Evolutionary conservation across 352 stramenopile genomes (phyloP).

Genomic region (Peronospora destructor): DNA sequence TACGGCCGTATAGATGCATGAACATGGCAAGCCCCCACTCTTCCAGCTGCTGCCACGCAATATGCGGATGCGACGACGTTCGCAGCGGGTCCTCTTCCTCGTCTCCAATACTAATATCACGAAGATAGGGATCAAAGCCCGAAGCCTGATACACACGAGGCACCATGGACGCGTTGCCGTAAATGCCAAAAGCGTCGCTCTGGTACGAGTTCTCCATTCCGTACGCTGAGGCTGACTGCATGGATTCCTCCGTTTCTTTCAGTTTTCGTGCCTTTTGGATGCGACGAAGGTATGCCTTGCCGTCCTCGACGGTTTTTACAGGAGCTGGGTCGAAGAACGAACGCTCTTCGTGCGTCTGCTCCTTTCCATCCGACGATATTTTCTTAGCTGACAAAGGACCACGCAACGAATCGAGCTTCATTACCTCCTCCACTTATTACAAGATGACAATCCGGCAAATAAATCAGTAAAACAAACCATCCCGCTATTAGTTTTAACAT

Average conservation of each 20-base stretch:
- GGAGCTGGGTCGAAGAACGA: constrained; percentile 70
- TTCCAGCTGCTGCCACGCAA: constrained; percentile 72
- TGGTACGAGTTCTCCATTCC: constrained; percentile 43
- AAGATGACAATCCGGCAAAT: neutral
- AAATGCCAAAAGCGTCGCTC: constrained; percentile 61
- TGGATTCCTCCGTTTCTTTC: constrained; percentile 44
- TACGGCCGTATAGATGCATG: constrained; percentile 83
- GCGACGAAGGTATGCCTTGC: constrained; percentile 62
- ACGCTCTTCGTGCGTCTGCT: constrained; percentile 23
- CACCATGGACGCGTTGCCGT: constrained; percentile 56
- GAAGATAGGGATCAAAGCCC: constrained; percentile 66
- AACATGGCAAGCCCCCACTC: constrained; percentile 76
- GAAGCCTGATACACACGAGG: constrained; percentile 79
- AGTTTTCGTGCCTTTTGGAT: constrained; percentile 50
- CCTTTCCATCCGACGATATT: constrained; percentile 10
- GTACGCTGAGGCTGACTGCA: constrained; percentile 38
- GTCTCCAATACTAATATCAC: constrained; percentile 45
- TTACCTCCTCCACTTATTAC: constrained; percentile 50
- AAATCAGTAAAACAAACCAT: neutral
- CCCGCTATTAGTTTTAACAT: neutral
- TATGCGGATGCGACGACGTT: constrained; percentile 61
- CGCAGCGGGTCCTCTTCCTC: constrained; percentile 70
- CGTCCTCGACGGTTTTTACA: constrained; percentile 64
- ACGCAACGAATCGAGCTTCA: constrained; percentile 50
- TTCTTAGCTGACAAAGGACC: constrained; percentile 43